Evolutionary conservation across 208 protist species (phyloP).

Genomic region (Wallacemonas sp.): DNA sequence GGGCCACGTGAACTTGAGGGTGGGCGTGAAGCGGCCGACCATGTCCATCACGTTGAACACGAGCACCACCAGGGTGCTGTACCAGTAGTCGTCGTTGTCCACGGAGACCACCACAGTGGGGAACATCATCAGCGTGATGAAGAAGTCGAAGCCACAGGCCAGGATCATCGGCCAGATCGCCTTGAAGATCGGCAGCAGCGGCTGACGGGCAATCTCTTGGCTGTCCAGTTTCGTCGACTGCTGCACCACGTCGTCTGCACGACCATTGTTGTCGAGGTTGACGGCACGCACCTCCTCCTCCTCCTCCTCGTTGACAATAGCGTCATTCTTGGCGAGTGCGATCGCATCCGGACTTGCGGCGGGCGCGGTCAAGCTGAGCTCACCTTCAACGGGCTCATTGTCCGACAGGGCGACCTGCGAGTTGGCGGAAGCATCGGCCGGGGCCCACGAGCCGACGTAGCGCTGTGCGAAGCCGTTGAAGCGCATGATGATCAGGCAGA

Average conservation of each 20-base stretch:
- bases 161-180: constrained; percentile 43
- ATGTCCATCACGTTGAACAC: constrained; percentile 66
- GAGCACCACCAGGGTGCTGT: constrained; percentile 48
- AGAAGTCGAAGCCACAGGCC: constrained; percentile 44
- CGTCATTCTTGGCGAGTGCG: constrained; percentile 10
- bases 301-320: neutral
- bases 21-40: constrained; percentile 45
- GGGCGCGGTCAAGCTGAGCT: neutral
- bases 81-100: constrained; percentile 58
- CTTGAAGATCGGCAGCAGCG: constrained; percentile 23
- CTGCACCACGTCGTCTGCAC: neutral
- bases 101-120: constrained; percentile 46
- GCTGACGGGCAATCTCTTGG: constrained; percentile 17
- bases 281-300: neutral
- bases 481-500: constrained; percentile 40
- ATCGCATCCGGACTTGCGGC: constrained; percentile 1
- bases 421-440: neutral
- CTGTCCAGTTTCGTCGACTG: constrained; percentile 18
- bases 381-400: constrained; percentile 13
- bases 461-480: constrained; percentile 47
- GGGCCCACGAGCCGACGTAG: constrained; percentile 30
- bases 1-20: constrained; percentile 45
- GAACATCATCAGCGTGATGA: constrained; percentile 68
- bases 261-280: neutral
- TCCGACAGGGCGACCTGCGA: neutral